Percentiles rank a stretch among this genome's conserved stretches.
Conservation (phyloP, 495 filamentous ascomycete species). For the Daldinia vernicosa region DNA sequence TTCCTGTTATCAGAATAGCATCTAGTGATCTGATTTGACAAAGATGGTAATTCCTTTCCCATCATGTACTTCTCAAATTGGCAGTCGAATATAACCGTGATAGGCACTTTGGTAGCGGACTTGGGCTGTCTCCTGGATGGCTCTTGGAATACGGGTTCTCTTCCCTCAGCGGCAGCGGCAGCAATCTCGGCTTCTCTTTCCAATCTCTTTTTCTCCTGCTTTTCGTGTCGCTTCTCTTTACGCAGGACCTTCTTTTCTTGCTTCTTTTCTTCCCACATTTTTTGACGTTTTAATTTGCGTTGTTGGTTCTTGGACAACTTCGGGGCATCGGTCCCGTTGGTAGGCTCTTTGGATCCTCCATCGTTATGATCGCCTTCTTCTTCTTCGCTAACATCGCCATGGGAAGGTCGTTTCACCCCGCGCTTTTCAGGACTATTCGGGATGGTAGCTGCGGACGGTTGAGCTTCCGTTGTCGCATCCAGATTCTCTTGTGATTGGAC, state of each 20-base stretch:
- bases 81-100: slow-evolving; percentile 88
- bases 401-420: slow-evolving; percentile 22
- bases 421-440: not conserved
- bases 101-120: slow-evolving; percentile 65
- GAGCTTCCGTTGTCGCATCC: not conserved
- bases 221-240: slow-evolving; percentile 73
- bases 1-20: slow-evolving; percentile 87
- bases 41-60: slow-evolving; percentile 80
- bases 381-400: slow-evolving; percentile 5
- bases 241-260: slow-evolving; percentile 74
- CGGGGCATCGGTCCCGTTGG: slow-evolving; percentile 33
- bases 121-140: slow-evolving; percentile 42
- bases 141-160: slow-evolving; percentile 46
- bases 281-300: slow-evolving; percentile 73
- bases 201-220: slow-evolving; percentile 65
- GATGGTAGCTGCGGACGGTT: not conserved
- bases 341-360: not conserved
- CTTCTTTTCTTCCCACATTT: slow-evolving; percentile 73
- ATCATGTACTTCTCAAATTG: slow-evolving; percentile 90
- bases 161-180: slow-evolving; percentile 53
- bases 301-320: slow-evolving; percentile 79
- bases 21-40: slow-evolving; percentile 82
- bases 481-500: slow-evolving; percentile 1
- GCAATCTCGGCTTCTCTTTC: slow-evolving; percentile 52
- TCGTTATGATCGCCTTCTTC: slow-evolving; percentile 5